These are phyloP conservation scores for Metschnikowia henanensis DNA, from an alignment of 805 yeast genomes.

Conservation along the genomic window DNA sequence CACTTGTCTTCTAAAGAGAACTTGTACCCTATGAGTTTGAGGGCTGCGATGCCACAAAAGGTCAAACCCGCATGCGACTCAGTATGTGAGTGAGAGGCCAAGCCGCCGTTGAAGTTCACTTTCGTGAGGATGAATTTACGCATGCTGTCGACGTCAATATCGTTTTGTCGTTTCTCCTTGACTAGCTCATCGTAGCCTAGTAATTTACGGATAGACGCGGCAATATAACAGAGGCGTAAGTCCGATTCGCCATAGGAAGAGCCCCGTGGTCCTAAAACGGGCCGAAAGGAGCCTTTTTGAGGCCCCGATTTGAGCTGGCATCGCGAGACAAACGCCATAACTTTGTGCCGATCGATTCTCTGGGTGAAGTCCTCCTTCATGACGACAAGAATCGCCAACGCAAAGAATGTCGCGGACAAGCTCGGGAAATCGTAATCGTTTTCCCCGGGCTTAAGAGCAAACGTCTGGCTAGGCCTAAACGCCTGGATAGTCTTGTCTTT, in stretches of 20 bases:
- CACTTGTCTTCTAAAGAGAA: conserved; percentile 15
- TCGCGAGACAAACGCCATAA: conserved; percentile 52
- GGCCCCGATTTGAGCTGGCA: conserved; percentile 53
- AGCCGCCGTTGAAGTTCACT: conserved; percentile 63
- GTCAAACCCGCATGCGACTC: conserved; percentile 91
- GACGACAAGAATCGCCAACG: conserved; percentile 55
- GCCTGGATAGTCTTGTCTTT: conserved; percentile 37
- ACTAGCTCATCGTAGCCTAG: conserved; percentile 38
- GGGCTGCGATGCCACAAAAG: conserved; percentile 74
- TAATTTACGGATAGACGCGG: conserved; percentile 58
- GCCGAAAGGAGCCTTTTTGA: conserved; percentile 34
- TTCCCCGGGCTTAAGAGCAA: conserved; percentile 26
- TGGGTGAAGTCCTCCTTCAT: conserved; percentile 43
- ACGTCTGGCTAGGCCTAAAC: conserved; percentile 59
- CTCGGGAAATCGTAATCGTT: conserved; percentile 57
- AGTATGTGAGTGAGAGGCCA: conserved; percentile 48
- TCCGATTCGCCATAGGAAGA: conserved; percentile 64
- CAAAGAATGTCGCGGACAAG: conserved; percentile 76
- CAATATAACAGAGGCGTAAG: conserved; percentile 72
- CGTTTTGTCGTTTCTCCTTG: conserved; percentile 24
- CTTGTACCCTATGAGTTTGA: conserved; percentile 40
- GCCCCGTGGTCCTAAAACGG: conserved; percentile 27
- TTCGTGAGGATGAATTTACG: conserved; percentile 31
- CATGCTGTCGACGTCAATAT: conserved; percentile 45
- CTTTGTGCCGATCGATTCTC: conserved; percentile 39